phyloP scores from a whole-genome alignment of 2,329 filamentous ascomycete species.

The Amauroascus niger region DNA sequence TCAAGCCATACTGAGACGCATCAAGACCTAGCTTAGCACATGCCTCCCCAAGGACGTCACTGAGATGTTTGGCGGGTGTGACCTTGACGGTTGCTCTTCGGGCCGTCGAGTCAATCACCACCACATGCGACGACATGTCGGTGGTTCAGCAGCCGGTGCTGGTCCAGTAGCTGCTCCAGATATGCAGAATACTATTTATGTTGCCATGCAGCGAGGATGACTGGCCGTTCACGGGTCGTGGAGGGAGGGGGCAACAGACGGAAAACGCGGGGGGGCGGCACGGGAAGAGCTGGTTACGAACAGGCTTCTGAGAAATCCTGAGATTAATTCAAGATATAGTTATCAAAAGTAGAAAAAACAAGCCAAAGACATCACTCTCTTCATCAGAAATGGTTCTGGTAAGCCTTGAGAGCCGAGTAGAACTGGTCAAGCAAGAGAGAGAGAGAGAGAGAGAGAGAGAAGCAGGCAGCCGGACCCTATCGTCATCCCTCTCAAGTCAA shows the following conservation, averaged over 20 bases:
- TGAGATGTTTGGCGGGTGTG: constrained; percentile 66
- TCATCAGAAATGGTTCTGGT: too few relatives aligned
- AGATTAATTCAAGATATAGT: too few relatives aligned
- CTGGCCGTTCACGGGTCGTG: not conserved
- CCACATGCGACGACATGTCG: constrained; percentile 74
- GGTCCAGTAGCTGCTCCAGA: not conserved
- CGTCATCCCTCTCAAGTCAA: constrained; percentile 28
- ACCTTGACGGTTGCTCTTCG: constrained; percentile 75
- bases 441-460: too few relatives aligned
- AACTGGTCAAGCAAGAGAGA: too few relatives aligned
- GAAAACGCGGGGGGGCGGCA: too few relatives aligned
- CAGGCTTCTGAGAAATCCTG: too few relatives aligned
- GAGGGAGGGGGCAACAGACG: too few relatives aligned
- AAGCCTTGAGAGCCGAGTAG: too few relatives aligned
- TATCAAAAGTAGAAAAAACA: too few relatives aligned
- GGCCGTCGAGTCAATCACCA: constrained; percentile 72
- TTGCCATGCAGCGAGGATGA: constrained; percentile 11
- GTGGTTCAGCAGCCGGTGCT: constrained; percentile 17
- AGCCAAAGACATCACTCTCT: too few relatives aligned
- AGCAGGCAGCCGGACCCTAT: constrained; percentile 22
- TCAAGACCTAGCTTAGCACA: constrained; percentile 70
- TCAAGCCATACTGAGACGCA: constrained; percentile 66
- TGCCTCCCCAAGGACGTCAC: constrained; percentile 77
- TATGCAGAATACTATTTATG: not conserved
- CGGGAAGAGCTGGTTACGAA: too few relatives aligned